Evolutionary conservation across 2,329 filamentous ascomycete species (phyloP), one percentile per base, ranked within the genome.

Genomic region (Aureobasidium zeae): DNA sequence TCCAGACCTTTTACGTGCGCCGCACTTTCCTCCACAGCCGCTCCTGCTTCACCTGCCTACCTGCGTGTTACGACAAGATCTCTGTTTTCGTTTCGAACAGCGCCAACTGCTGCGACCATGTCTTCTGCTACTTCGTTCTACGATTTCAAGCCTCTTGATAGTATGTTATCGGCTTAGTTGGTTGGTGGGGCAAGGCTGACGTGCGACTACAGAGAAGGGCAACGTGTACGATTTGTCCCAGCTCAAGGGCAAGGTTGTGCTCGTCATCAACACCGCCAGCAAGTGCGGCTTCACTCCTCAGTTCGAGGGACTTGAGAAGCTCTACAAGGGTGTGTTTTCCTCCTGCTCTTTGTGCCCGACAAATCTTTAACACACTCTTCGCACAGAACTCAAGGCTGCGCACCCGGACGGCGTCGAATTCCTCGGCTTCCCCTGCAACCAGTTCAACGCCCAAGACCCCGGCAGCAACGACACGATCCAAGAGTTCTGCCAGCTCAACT

Each of bases 211-310:
- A 86, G 81, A 87, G 62, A 81, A 79, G 63, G 87, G 86, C 63
- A 61, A 76, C 45, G 74, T 83, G 53, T 81, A 81, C 60, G 70
- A 79, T 48, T 73, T 96, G 52, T 60, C 69, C 53, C 66, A 80
- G 49, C 84, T 86, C 69, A 79, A 85, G 64, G 85, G 83, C 74
- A 96, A 96, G 68, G 89, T 96, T 54, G 78, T 96, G 56, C 81
- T 98, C 49, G 74, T 94, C 57, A 87, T 98, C 69, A 98, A 98
- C 78, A 95, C 89, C 1, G 91, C 91, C 55, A 94, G 86, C 64
- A 95, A 96, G 72, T 98, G 91, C 73, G 89, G 91, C 64, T 96
- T 96, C 77, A 96, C 91, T 2, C 87, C 87, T 10, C 91, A 98
- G 68, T 95, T 91, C 67, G 80, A 77, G 51, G 86, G 84, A 22